Evolutionary conservation across 2,329 filamentous ascomycete species (phyloP).

Genomic region (Tolypocladium amazonense): DNA sequence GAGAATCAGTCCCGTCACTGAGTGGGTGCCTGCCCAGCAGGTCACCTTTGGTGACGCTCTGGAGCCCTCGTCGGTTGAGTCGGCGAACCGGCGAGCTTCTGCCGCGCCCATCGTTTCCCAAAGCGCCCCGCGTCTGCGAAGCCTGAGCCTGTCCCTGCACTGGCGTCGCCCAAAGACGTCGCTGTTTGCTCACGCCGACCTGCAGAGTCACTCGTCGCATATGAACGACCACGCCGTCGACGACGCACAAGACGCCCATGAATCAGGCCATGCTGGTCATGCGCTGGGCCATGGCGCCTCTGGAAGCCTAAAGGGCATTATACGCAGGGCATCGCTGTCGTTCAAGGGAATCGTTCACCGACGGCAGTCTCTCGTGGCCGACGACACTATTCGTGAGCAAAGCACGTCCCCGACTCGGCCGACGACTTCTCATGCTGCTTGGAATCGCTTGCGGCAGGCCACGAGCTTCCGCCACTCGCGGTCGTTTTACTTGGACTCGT

Average conservation of each 20-base stretch:
- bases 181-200: constrained; percentile 22
- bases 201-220: constrained; percentile 15
- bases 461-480: constrained; percentile 38
- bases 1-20: constrained; percentile 27
- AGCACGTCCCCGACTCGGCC: constrained; percentile 20
- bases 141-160: constrained; percentile 38
- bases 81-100: constrained; percentile 1
- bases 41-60: constrained; percentile 30
- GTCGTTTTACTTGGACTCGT: constrained; percentile 29
- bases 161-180: constrained; percentile 38
- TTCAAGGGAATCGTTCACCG: constrained; percentile 41
- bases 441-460: constrained; percentile 41
- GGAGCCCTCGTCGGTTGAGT: not conserved
- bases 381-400: constrained; percentile 19
- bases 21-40: constrained; percentile 33
- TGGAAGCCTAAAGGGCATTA: constrained; percentile 35
- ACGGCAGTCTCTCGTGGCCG: constrained; percentile 29
- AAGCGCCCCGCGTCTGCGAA: constrained; percentile 30
- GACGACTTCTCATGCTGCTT: constrained; percentile 37
- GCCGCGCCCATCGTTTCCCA: constrained; percentile 12
- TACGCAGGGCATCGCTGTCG: constrained; percentile 45
- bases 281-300: constrained; percentile 14
- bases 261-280: constrained; percentile 10
- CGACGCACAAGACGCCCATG: constrained; percentile 15
- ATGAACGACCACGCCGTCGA: constrained; percentile 22